Evolutionary conservation across 225 moss, liverwort and hornwort species (phyloP).

Genomic region (Rhytidiadelphus loreus): DNA sequence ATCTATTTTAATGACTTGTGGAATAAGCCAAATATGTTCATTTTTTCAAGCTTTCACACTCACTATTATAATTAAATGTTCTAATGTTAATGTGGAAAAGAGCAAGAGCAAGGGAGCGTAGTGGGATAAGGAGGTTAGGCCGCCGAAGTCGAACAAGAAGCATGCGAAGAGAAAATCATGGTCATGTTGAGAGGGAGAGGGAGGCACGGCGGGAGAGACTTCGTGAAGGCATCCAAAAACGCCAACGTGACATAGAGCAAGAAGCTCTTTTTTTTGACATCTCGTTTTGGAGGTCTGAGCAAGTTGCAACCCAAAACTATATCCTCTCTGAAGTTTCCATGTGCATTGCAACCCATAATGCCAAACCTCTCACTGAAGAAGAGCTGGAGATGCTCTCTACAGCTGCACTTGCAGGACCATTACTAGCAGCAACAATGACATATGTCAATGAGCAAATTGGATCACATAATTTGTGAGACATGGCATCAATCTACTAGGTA

Average conservation of each 20-base stretch:
- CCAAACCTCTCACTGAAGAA: conserved; percentile 4
- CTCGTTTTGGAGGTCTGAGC: conserved; percentile 37
- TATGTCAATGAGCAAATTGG: conserved; percentile 26
- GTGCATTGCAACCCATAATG: conserved; percentile 43
- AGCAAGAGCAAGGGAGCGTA: not conserved
- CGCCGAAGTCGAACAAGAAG: not conserved
- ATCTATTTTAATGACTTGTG: not conserved
- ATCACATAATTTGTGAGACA: conserved; percentile 21
- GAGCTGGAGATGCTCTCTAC: conserved; percentile 17
- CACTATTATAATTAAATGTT: not conserved
- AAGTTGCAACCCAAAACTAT: conserved; percentile 17
- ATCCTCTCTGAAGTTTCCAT: conserved; percentile 36
- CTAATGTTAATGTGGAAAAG: not conserved
- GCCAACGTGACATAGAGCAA: conserved; percentile 27
- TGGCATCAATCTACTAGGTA: not conserved
- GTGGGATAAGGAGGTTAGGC: not conserved
- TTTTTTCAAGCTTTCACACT: not conserved
- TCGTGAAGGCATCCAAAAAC: conserved; percentile 13
- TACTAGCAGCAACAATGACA: not conserved
- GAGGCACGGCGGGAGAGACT: not conserved
- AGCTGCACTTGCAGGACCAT: conserved; percentile 26
- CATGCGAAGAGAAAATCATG: not conserved
- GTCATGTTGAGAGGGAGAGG: not conserved
- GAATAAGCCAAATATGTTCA: too few relatives aligned
- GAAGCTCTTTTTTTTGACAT: conserved; percentile 45